These are phyloP conservation scores for Emergomyces orientalis DNA, from an alignment of 2,329 filamentous ascomycete species.

Conservation along the genomic window DNA sequence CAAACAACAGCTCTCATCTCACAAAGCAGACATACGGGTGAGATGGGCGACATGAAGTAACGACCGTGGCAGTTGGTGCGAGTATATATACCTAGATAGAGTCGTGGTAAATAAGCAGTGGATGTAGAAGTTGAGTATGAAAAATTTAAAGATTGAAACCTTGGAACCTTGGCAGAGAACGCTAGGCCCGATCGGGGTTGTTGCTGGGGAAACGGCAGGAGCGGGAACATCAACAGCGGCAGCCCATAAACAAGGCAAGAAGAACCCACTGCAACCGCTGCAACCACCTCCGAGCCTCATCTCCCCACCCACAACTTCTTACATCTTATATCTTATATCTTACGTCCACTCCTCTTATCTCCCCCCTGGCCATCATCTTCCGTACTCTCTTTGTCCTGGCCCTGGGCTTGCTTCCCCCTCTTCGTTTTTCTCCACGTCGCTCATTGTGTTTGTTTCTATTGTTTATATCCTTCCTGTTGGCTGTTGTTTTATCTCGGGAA, in stretches of 20 bases:
- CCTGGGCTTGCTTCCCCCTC: conserved; percentile 14
- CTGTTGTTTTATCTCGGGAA: conserved; percentile 3
- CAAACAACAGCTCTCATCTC: conserved; percentile 19
- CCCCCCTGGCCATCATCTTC: conserved; percentile 3
- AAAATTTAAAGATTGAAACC: conserved; percentile 8
- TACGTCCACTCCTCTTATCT: conserved; percentile 12
- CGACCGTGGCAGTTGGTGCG: background rate
- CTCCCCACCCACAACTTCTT: conserved; percentile 9
- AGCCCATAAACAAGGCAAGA: background rate
- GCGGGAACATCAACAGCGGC: conserved; percentile 12
- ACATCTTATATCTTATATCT: background rate
- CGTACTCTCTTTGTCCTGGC: conserved; percentile 15
- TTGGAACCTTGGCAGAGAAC: background rate
- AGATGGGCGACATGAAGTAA: conserved; percentile 9
- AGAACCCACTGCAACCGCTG: background rate
- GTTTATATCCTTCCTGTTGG: conserved; percentile 3
- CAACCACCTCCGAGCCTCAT: background rate
- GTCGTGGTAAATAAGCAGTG: too few species aligned
- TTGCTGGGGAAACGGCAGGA: conserved; percentile 12
- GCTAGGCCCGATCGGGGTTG: conserved; percentile 2
- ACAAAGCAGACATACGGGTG: conserved; percentile 28
- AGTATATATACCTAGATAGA: background rate
- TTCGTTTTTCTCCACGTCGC: conserved; percentile 10
- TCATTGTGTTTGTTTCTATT: conserved; percentile 12
- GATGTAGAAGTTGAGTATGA: background rate